These are phyloP conservation scores for Cantharellus anzutake DNA, from an alignment of 768 basidiomycete genomes.

Conservation along the genomic window DNA sequence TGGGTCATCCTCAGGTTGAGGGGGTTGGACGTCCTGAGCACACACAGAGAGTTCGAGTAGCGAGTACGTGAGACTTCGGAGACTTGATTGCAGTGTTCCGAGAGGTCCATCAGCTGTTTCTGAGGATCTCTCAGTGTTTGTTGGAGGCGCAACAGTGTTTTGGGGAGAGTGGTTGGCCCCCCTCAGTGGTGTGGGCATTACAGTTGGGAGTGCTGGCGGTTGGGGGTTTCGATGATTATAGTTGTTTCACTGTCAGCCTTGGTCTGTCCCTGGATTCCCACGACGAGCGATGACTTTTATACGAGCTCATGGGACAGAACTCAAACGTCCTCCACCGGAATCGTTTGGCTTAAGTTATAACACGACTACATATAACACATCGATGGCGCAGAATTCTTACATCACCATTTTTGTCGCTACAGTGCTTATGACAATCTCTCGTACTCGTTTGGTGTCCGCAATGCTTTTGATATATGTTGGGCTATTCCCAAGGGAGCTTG, in stretches of 20 bases:
- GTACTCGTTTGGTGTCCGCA: background rate
- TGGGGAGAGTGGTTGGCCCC: background rate
- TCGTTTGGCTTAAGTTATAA: too few species aligned
- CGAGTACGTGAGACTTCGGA: slow-evolving; percentile 3
- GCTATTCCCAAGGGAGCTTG: too few species aligned
- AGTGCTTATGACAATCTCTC: slow-evolving; percentile 47
- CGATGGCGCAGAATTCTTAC: slow-evolving; percentile 9
- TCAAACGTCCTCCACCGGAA: too few species aligned
- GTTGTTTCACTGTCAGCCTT: too few species aligned
- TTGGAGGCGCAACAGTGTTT: background rate
- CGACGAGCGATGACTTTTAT: too few species aligned
- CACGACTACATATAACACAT: background rate
- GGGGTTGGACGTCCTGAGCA: slow-evolving; percentile 9
- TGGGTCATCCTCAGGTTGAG: slow-evolving; percentile 1
- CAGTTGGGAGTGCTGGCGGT: too few species aligned
- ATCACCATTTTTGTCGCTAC: slow-evolving; percentile 67
- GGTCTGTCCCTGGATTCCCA: too few species aligned
- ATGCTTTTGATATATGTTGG: slow-evolving; percentile 23
- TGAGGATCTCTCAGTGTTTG: background rate
- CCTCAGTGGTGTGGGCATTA: background rate
- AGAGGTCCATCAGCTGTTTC: background rate
- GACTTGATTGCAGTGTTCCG: background rate
- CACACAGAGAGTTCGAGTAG: slow-evolving; percentile 2
- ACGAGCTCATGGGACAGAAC: too few species aligned
- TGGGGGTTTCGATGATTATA: too few species aligned